phyloP scores from a whole-genome alignment of 192 early-diverging fungal species.

The Linnemannia schmuckeri region DNA sequence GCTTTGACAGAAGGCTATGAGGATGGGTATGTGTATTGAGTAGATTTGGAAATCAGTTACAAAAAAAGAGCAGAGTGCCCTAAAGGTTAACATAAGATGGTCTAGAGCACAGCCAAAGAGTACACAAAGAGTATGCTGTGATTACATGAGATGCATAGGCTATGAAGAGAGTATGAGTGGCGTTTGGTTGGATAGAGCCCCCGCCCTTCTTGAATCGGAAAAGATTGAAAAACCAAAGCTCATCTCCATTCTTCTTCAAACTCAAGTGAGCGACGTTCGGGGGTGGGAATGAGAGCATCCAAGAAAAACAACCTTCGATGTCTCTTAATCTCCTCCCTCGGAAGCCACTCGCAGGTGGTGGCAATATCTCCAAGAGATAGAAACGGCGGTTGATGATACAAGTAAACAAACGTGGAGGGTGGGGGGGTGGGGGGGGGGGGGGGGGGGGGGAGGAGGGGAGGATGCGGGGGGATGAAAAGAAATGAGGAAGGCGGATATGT shows the following conservation, averaged over 20 bases:
- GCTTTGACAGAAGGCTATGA: conserved; percentile 68
- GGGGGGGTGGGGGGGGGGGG: neutral
- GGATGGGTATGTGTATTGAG: neutral
- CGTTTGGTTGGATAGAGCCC: neutral
- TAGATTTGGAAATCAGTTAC: neutral
- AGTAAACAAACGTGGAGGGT: neutral
- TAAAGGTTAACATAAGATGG: neutral
- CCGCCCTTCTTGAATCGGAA: neutral
- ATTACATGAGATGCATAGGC: neutral
- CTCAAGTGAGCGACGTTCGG: neutral
- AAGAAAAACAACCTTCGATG: neutral
- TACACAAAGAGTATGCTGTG: neutral
- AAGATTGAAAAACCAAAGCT: neutral
- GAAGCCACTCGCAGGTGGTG: too few relatives aligned
- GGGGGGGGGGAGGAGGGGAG: neutral
- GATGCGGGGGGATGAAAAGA: neutral
- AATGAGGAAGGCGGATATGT: neutral
- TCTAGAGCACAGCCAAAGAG: neutral
- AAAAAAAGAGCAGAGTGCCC: neutral
- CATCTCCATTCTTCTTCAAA: neutral
- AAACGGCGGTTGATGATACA: neutral
- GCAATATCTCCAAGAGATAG: neutral
- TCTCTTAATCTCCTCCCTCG: neutral
- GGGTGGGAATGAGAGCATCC: too few relatives aligned
- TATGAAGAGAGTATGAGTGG: neutral